Evolutionary conservation across 2,329 filamentous ascomycete genomes (phyloP).

Genomic region (Cladobotryum protrusum): DNA sequence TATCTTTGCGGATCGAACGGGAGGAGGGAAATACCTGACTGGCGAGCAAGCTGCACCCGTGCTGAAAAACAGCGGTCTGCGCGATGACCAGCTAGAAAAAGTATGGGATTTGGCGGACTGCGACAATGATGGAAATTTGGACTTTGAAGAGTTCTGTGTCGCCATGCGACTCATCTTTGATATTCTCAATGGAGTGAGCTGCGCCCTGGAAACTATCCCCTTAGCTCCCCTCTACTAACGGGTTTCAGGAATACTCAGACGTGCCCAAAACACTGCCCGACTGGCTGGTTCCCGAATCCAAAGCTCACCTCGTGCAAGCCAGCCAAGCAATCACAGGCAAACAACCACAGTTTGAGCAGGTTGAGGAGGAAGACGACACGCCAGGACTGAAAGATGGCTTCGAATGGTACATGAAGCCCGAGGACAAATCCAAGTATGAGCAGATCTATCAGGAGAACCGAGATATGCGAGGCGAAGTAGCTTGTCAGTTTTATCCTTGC

Average conservation of each 20-base stretch:
- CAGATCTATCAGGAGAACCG: slow-evolving; percentile 93
- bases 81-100: slow-evolving; percentile 77
- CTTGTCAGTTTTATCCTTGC: slow-evolving; percentile 49
- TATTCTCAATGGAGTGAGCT: slow-evolving; percentile 77
- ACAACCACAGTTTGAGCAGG: slow-evolving; percentile 75
- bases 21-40: slow-evolving; percentile 53
- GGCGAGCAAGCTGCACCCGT: slow-evolving; percentile 57
- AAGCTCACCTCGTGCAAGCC: slow-evolving; percentile 83
- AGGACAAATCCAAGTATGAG: slow-evolving; percentile 89
- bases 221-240: neutral
- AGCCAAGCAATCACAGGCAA: slow-evolving; percentile 71
- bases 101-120: slow-evolving; percentile 98
- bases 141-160: slow-evolving; percentile 99
- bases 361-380: slow-evolving; percentile 69
- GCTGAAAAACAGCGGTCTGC: slow-evolving; percentile 57
- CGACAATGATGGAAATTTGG: slow-evolving; percentile 92
- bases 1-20: slow-evolving; percentile 54
- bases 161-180: slow-evolving; percentile 98
- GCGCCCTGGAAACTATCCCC: neutral
- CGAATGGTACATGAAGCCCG: slow-evolving; percentile 98
- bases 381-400: slow-evolving; percentile 90
- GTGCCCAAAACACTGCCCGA: slow-evolving; percentile 84
- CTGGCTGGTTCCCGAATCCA: slow-evolving; percentile 95
- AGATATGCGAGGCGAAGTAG: slow-evolving; percentile 76
- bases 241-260: slow-evolving; percentile 70